Percentiles rank a stretch among this genome's conserved stretches.
These are phyloP conservation scores for Leptographium lundbergii DNA, from an alignment of 2,329 filamentous ascomycete genomes.

Conservation along the genomic window DNA sequence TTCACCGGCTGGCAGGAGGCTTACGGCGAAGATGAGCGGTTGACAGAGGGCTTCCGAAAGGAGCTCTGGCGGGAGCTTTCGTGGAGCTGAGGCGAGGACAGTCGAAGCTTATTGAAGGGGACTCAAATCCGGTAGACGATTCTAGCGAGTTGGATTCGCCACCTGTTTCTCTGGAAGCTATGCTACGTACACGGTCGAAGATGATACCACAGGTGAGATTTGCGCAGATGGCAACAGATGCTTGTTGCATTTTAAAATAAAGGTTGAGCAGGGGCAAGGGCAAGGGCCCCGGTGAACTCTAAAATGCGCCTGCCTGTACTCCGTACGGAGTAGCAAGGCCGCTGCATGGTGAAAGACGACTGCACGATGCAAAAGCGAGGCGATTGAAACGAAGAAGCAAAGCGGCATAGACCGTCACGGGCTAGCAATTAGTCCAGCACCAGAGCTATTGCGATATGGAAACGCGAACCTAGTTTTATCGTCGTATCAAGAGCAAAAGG, in stretches of 20 bases:
- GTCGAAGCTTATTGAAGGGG: background rate
- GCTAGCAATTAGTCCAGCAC: no score
- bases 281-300: no score
- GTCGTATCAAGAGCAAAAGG: background rate
- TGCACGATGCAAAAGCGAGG: no score
- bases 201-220: no score
- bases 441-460: no score
- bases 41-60: conserved; percentile 76
- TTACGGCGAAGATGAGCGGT: conserved; percentile 60
- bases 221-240: no score
- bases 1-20: conserved; percentile 84
- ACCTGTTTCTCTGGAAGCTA: background rate
- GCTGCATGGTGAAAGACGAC: no score
- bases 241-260: no score
- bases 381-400: background rate
- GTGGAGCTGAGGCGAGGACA: background rate
- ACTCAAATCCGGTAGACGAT: background rate
- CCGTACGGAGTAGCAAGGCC: no score
- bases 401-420: background rate
- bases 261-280: no score
- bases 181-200: background rate
- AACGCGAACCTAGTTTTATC: background rate
- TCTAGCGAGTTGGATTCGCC: no score
- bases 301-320: no score
- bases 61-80: conserved; percentile 55